Conservation (phyloP, 129 eudicot genomes). For the Flaveria brownii region DNA sequence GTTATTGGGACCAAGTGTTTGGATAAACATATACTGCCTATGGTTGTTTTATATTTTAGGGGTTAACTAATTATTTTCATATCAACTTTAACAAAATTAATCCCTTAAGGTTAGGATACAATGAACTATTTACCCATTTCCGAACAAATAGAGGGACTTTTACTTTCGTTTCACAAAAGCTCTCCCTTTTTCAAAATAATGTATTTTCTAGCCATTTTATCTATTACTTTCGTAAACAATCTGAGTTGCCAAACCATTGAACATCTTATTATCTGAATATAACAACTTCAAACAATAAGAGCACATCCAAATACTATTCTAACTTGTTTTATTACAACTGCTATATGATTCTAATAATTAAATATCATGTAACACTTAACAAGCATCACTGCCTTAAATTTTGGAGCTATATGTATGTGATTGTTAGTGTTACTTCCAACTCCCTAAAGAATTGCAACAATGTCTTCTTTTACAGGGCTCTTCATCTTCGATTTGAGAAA, state of each 20-base stretch:
- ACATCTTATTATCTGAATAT: not conserved
- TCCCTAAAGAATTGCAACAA: not conserved
- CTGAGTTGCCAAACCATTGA: not conserved
- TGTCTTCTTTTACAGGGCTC: conserved; percentile 66
- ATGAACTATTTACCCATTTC: not conserved
- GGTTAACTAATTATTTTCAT: not conserved
- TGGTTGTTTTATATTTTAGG: not conserved
- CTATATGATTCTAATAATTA: not conserved
- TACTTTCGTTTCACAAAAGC: not conserved
- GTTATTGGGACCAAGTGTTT: not conserved
- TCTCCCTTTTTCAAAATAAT: not conserved
- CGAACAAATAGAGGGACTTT: not conserved
- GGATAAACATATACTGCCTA: not conserved
- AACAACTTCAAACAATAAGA: not conserved
- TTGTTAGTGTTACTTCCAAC: conserved; percentile 3
- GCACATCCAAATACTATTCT: not conserved
- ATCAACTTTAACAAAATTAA: conserved; percentile 1
- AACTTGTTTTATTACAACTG: not conserved
- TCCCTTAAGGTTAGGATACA: not conserved
- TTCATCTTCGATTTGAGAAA: conserved; percentile 97
- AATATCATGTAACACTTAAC: not conserved
- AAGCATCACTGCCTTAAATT: not conserved
- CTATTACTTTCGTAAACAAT: not conserved
- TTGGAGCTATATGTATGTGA: not conserved
- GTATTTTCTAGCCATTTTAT: not conserved